Evolutionary conservation across 73 alveolate species (phyloP), one percentile per base, ranked within the genome.

Genomic region (Stentor roeselii): DNA sequence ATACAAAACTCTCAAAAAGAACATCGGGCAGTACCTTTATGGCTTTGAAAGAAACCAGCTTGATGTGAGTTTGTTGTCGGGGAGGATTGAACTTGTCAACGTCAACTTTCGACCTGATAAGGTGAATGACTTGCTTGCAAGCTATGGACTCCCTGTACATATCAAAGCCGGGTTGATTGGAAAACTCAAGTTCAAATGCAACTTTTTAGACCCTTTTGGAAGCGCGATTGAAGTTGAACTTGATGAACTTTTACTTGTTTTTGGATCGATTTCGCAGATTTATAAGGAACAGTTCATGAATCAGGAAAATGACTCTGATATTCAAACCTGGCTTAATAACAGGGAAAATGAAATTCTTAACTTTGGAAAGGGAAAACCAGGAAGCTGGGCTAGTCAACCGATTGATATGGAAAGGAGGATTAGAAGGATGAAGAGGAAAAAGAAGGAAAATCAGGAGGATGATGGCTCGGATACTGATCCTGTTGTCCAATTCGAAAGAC

Each of bases 41-140:
- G 92, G 92, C 3, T 86, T 86, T 40, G 85, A 82, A 39, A 37
- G 60, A 60, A 86, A 86, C 60, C 84, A 86, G 60, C 61, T 86
- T 3, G 82, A 86, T 36, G 80, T 82, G 39, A 85, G 61, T 3
- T n/a, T 86, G 32, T 84, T 86, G 60, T n/a, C 60, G 1, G 92
- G 92, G 11, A 85, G 59, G n/a, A 38, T 86, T 38, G 60, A 83
- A n/a, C 41, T 86, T 3, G 75, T 60, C 59, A 34, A 31, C 21
- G 89, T 86, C 31, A 82, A 86, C 80, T 35, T 86, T 35, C 60
- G 88, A 2, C 88, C 92, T 14, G 83, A 82, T 59, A 83, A 82
- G 60, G 78, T 86, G 3, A 86, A 86, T 86, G 83, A 78, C n/a
- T 15, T 74, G 3, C 86, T 83, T 4, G 42, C 39, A 2, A 59